These are phyloP conservation scores for Fistulifera solaris DNA, from an alignment of 108 stramenopile species.

Conservation along the genomic window DNA sequence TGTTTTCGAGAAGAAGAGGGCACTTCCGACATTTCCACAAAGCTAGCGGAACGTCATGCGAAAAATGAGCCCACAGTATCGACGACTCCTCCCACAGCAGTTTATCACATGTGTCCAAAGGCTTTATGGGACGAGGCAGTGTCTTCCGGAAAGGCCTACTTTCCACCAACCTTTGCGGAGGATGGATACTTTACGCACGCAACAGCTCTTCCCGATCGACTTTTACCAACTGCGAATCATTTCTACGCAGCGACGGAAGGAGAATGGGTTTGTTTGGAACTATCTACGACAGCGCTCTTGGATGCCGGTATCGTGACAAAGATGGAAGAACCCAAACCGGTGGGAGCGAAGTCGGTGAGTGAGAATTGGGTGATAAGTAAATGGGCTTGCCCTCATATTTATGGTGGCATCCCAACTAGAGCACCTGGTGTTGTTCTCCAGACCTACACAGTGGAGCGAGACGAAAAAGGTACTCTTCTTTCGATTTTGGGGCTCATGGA, in stretches of 20 bases:
- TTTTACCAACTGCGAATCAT: slow-evolving; percentile 73
- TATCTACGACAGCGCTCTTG: slow-evolving; percentile 32
- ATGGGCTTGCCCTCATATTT: slow-evolving; percentile 71
- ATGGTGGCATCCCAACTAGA: slow-evolving; percentile 64
- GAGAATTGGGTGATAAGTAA: slow-evolving; percentile 14
- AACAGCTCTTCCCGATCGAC: slow-evolving; percentile 47
- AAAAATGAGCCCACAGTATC: background rate
- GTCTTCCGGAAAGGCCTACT: slow-evolving; percentile 45
- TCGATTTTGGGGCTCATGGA: slow-evolving; percentile 41
- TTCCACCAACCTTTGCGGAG: slow-evolving; percentile 70
- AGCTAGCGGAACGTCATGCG: background rate
- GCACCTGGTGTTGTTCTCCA: slow-evolving; percentile 54
- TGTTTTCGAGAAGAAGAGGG: slow-evolving; percentile 58
- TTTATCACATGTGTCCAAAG: slow-evolving; percentile 84
- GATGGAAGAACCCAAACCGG: slow-evolving; percentile 62
- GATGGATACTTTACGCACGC: slow-evolving; percentile 83
- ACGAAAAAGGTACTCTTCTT: slow-evolving; percentile 46
- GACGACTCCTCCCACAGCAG: background rate
- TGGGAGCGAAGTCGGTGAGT: slow-evolving; percentile 37
- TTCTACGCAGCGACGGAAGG: slow-evolving; percentile 49
- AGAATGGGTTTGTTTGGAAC: slow-evolving; percentile 79
- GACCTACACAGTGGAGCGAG: slow-evolving; percentile 48
- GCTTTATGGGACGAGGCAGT: slow-evolving; percentile 50
- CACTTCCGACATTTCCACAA: slow-evolving; percentile 7
- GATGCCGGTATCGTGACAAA: slow-evolving; percentile 52